Evolutionary conservation across 2,329 filamentous ascomycete genomes (phyloP).

Genomic region (Beauveria varroae): DNA sequence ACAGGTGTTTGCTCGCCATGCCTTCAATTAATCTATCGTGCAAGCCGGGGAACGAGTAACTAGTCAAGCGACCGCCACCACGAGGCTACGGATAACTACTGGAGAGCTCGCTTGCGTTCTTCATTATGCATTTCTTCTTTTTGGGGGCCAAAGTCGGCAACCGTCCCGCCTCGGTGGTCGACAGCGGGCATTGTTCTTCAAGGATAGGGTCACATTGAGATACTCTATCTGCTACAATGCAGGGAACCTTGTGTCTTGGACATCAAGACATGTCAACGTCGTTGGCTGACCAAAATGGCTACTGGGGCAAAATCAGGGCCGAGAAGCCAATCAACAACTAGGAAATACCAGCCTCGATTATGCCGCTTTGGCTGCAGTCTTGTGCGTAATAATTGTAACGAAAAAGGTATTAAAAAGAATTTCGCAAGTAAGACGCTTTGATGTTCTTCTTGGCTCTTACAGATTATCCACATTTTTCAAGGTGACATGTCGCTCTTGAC

Average conservation of each 20-base stretch:
- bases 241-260: background rate
- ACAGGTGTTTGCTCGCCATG: no score
- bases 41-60: no score
- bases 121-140: background rate
- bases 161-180: background rate
- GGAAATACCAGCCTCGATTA: background rate
- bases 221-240: background rate
- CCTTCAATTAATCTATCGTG: no score
- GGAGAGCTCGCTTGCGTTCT: no score
- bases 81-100: no score
- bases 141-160: background rate
- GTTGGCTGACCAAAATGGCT: no score
- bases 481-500: constrained; percentile 1
- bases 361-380: background rate
- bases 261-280: background rate
- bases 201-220: background rate
- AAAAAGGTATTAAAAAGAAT: background rate
- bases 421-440: background rate
- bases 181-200: background rate
- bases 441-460: background rate
- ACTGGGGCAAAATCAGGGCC: background rate
- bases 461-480: background rate
- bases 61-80: no score
- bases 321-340: background rate
- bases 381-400: background rate